phyloP scores from a whole-genome alignment of 345 rosid genomes.

The Gossypium herbaceum region DNA sequence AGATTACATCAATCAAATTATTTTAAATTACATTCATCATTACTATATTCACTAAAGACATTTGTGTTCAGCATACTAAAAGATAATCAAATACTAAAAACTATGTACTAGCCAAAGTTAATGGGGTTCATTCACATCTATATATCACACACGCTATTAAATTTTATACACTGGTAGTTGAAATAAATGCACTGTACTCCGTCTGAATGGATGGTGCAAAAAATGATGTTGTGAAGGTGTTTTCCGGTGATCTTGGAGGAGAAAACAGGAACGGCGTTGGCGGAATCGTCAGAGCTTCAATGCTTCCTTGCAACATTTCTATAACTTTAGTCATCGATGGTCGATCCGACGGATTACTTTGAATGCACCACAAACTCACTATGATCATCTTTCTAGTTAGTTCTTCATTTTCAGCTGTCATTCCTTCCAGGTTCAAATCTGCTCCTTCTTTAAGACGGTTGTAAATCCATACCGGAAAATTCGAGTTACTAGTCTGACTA shows the following conservation, averaged over 20 bases:
- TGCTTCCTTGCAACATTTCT: slow-evolving; percentile 32
- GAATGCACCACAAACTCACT: slow-evolving; percentile 28
- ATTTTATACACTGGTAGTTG: background rate
- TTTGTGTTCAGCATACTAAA: background rate
- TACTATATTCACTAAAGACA: background rate
- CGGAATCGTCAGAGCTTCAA: slow-evolving; percentile 7
- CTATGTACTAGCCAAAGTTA: background rate
- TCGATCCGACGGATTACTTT: slow-evolving; percentile 39
- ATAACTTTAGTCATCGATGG: slow-evolving; percentile 37
- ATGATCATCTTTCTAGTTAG: slow-evolving; percentile 12
- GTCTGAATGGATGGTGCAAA: background rate
- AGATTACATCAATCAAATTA: background rate
- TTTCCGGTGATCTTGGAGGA: background rate
- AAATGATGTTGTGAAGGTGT: background rate
- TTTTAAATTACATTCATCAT: background rate
- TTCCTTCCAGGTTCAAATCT: slow-evolving; percentile 1
- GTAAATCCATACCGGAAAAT: slow-evolving; percentile 23
- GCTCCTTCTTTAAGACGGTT: background rate
- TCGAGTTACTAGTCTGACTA: slow-evolving; percentile 6
- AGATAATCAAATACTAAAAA: background rate
- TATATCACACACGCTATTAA: background rate
- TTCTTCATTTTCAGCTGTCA: slow-evolving; percentile 1
- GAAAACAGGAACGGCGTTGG: slow-evolving; percentile 12
- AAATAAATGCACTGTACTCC: background rate
- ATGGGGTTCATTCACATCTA: background rate